phyloP scores from a whole-genome alignment of 495 filamentous ascomycete genomes.

The Podospora appendiculata region DNA sequence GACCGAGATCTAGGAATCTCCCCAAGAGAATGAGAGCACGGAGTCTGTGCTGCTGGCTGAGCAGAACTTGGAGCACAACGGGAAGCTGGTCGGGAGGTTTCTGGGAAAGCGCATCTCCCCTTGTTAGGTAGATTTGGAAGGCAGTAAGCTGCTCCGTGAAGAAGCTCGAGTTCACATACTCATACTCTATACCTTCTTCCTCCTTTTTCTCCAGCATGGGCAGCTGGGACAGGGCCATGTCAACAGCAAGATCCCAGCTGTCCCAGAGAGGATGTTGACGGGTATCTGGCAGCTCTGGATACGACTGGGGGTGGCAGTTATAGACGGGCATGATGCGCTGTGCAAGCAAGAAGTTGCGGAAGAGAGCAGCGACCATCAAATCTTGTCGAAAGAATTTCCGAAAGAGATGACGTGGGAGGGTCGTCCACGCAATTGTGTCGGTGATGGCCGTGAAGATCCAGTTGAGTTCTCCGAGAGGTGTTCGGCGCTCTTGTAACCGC shows the following conservation, averaged over 20 bases:
- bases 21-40: slow-evolving; percentile 87
- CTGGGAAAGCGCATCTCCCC: slow-evolving; percentile 71
- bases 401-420: slow-evolving; percentile 77
- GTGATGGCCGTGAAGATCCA: slow-evolving; percentile 99
- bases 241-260: slow-evolving; percentile 95
- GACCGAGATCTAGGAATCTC: slow-evolving; percentile 89
- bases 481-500: slow-evolving; percentile 83
- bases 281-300: slow-evolving; percentile 80
- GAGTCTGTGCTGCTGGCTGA: slow-evolving; percentile 93
- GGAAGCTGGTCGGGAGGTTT: slow-evolving; percentile 90
- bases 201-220: slow-evolving; percentile 69
- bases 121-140: slow-evolving; percentile 92
- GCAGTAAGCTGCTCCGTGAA: slow-evolving; percentile 96
- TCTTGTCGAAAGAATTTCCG: slow-evolving; percentile 96
- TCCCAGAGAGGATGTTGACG: slow-evolving; percentile 92
- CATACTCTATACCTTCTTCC: slow-evolving; percentile 67
- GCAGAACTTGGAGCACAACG: slow-evolving; percentile 88
- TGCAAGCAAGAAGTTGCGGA: slow-evolving; percentile 89
- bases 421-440: slow-evolving; percentile 98
- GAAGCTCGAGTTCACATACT: slow-evolving; percentile 91
- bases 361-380: slow-evolving; percentile 97
- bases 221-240: slow-evolving; percentile 89
- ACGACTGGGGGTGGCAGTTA: slow-evolving; percentile 87
- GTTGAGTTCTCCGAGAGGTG: slow-evolving; percentile 90
- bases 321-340: slow-evolving; percentile 95